Percentiles rank a stretch among this genome's conserved stretches.
These are phyloP conservation scores for Aspergillus sclerotioniger DNA, from an alignment of 495 filamentous ascomycete genomes.

Conservation along the genomic window DNA sequence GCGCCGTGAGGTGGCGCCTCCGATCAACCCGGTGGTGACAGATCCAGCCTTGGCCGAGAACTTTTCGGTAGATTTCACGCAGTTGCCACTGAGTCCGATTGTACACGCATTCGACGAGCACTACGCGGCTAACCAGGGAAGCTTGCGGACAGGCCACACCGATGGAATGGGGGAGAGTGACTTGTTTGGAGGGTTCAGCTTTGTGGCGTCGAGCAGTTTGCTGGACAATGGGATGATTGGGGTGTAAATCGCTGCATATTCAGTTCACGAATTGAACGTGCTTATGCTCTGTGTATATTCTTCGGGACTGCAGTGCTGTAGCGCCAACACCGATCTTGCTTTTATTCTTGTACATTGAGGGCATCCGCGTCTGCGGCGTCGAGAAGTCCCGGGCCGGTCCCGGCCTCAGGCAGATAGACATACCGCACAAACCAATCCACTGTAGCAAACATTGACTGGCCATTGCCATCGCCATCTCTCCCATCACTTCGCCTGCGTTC, in stretches of 20 bases:
- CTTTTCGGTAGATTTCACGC: slow-evolving; percentile 84
- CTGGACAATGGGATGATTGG: slow-evolving; percentile 55
- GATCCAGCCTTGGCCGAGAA: slow-evolving; percentile 96
- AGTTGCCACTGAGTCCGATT: slow-evolving; percentile 74
- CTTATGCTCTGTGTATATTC: too few species aligned
- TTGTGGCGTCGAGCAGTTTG: slow-evolving; percentile 84
- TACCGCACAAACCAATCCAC: too few species aligned
- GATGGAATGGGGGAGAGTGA: slow-evolving; percentile 50
- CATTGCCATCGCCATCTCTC: too few species aligned
- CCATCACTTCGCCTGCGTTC: too few species aligned
- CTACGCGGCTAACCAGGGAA: slow-evolving; percentile 31
- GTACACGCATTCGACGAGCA: slow-evolving; percentile 42
- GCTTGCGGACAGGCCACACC: slow-evolving; percentile 20
- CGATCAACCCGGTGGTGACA: slow-evolving; percentile 88
- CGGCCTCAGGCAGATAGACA: too few species aligned
- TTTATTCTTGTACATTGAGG: too few species aligned
- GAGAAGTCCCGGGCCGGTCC: too few species aligned
- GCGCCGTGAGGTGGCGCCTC: slow-evolving; percentile 73
- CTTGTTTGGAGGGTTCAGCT: slow-evolving; percentile 93
- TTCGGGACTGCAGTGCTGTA: too few species aligned
- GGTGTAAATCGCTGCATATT: slow-evolving; percentile 18
- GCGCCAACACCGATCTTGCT: too few species aligned
- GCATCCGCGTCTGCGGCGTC: too few species aligned
- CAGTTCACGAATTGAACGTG: too few species aligned
- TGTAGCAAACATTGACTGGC: too few species aligned